A percentile compares a stretch with the other conserved stretches of the same genome.
phyloP scores from a whole-genome alignment of 768 basidiomycete genomes.

The Exidia glandulosa region DNA sequence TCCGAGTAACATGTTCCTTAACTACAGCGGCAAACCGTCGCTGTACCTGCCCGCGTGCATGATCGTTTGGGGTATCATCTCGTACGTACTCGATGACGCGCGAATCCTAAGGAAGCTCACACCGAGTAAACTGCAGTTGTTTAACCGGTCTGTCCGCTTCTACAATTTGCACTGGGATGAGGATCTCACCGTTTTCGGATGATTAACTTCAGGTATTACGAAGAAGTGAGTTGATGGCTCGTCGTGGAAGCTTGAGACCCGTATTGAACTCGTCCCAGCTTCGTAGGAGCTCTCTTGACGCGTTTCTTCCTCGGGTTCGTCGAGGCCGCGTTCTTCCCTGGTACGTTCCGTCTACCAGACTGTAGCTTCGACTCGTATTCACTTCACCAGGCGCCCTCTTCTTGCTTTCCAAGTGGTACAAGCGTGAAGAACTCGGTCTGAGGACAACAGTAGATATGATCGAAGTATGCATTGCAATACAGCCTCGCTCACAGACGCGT shows the following conservation, averaged over 20 bases:
- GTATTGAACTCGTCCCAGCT: conserved; percentile 28
- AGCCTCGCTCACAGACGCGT: too few relatives aligned
- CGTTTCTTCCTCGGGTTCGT: conserved; percentile 71
- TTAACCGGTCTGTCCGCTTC: too few relatives aligned
- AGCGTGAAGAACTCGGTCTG: conserved; percentile 54
- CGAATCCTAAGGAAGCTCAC: conserved; percentile 1
- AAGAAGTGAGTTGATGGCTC: conserved; percentile 19
- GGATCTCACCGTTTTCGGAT: too few relatives aligned
- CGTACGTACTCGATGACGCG: conserved; percentile 26
- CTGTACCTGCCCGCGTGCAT: conserved; percentile 57
- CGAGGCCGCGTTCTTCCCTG: conserved; percentile 60
- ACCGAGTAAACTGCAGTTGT: conserved; percentile 35
- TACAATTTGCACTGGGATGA: too few relatives aligned
- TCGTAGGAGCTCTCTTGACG: conserved; percentile 49
- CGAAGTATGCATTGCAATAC: too few relatives aligned
- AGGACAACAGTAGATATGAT: too few relatives aligned
- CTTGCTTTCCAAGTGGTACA: conserved; percentile 64
- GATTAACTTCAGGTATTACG: too few relatives aligned
- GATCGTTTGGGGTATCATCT: conserved; percentile 55
- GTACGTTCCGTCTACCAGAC: conserved; percentile 12
- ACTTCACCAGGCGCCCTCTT: conserved; percentile 32
- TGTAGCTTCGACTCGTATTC: not conserved
- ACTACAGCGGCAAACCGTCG: conserved; percentile 56
- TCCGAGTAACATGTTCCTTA: conserved; percentile 57
- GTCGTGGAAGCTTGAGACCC: not conserved